Evolutionary conservation across 2,329 filamentous ascomycete species (phyloP).

Genomic region (Hymenoscyphus linearis): DNA sequence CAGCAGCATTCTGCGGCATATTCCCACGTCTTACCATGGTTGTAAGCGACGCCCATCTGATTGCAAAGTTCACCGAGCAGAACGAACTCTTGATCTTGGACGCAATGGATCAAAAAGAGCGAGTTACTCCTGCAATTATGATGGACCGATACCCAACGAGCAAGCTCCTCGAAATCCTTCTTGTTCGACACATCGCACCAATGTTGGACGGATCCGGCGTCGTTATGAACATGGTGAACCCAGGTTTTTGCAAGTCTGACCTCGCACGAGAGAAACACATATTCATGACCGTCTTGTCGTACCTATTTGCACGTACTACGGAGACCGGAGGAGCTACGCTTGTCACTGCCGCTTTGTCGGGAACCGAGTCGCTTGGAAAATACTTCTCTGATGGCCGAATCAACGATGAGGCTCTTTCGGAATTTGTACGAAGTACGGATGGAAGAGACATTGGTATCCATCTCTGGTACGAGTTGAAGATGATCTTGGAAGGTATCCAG

Average conservation of each 20-base stretch:
- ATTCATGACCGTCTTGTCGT: constrained; percentile 26
- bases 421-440: constrained; percentile 37
- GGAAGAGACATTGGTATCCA: constrained; percentile 35
- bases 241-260: constrained; percentile 46
- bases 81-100: constrained; percentile 3
- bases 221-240: constrained; percentile 46
- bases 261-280: constrained; percentile 35
- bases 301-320: constrained; percentile 37
- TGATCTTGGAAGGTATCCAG: constrained; percentile 38
- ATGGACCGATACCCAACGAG: constrained; percentile 37
- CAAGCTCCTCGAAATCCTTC: constrained; percentile 44
- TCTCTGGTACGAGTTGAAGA: constrained; percentile 40
- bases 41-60: not conserved
- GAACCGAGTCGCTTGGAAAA: constrained; percentile 40
- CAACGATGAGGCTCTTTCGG: constrained; percentile 26
- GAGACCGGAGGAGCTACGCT: constrained; percentile 42
- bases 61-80: not conserved
- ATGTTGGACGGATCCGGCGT: constrained; percentile 33
- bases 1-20: constrained; percentile 18
- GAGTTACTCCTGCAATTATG: not conserved
- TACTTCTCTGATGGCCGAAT: constrained; percentile 38
- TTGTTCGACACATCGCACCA: constrained; percentile 36
- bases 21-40: constrained; percentile 2
- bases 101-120: not conserved
- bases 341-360: constrained; percentile 37